These are phyloP conservation scores for Nymphaea thermarum DNA, from an alignment of 164 flowering plant species.

Conservation along the genomic window DNA sequence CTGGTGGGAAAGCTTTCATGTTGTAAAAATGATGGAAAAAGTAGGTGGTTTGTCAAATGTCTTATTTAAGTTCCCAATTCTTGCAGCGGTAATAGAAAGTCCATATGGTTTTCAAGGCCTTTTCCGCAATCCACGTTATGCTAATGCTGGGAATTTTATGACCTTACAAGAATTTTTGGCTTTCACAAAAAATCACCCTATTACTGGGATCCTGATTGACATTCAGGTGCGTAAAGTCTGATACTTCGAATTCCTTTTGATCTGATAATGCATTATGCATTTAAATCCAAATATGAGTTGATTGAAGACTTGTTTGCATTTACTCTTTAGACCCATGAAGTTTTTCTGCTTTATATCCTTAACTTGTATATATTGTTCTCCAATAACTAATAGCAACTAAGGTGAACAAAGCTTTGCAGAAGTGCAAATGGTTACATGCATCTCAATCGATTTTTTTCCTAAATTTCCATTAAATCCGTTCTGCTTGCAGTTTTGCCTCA, in stretches of 20 bases:
- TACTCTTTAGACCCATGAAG: no score
- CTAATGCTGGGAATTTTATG: constrained; percentile 8
- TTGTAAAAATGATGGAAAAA: neutral
- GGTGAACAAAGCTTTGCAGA: no score
- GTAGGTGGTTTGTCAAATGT: neutral
- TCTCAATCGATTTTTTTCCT: no score
- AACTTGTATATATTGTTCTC: no score
- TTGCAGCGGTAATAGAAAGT: neutral
- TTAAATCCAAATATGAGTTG: no score
- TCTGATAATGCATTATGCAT: neutral
- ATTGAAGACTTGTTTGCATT: no score
- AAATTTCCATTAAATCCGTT: no score
- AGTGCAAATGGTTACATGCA: no score
- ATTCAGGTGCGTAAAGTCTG: constrained; percentile 6
- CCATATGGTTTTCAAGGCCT: neutral
- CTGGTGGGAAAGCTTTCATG: neutral
- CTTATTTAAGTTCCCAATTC: neutral
- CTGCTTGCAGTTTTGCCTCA: no score
- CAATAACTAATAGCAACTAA: no score
- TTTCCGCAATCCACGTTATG: neutral
- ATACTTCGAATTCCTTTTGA: neutral
- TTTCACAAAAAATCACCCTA: constrained; percentile 7
- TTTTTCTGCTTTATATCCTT: no score
- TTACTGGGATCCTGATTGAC: constrained; percentile 8
- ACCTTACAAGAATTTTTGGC: constrained; percentile 10